Percentiles rank a stretch among this genome's conserved stretches.
Conservation (phyloP, 1,284 basidiomycete genomes). For the Marasmius oreades region DNA sequence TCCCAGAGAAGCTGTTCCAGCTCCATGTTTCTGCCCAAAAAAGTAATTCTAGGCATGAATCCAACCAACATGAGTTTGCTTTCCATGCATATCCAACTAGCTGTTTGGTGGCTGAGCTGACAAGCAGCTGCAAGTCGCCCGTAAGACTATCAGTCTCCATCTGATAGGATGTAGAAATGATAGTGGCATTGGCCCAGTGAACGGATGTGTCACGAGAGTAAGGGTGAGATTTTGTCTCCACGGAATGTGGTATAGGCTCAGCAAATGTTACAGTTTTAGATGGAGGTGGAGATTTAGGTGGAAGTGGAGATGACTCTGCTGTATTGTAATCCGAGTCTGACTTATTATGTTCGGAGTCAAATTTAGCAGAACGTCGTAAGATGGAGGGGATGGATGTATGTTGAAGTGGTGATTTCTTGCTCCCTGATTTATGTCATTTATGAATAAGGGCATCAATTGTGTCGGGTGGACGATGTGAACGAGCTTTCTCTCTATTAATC, state of each 20-base stretch:
- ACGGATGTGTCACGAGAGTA: not conserved
- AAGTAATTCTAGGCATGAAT: not conserved
- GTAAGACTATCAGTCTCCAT: not conserved
- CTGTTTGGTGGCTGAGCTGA: not conserved
- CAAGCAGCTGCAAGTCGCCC: not conserved
- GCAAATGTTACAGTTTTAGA: no score
- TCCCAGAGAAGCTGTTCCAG: not conserved
- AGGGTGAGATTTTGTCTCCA: no score
- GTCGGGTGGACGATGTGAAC: not conserved
- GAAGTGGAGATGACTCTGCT: not conserved
- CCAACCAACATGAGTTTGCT: not conserved
- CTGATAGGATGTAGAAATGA: not conserved
- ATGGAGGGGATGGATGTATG: not conserved
- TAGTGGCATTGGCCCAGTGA: not conserved
- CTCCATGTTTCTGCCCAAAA: not conserved
- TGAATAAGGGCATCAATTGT: not conserved
- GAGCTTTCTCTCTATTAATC: not conserved
- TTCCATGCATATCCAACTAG: not conserved
- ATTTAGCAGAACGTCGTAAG: not conserved
- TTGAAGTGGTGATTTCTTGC: not conserved
- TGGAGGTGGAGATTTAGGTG: no score
- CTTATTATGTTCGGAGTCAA: not conserved
- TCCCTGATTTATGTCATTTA: not conserved
- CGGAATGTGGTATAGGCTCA: no score
- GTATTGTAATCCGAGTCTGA: not conserved